phyloP scores from a whole-genome alignment of 331 rosid genomes.

The Malus hybrid region DNA sequence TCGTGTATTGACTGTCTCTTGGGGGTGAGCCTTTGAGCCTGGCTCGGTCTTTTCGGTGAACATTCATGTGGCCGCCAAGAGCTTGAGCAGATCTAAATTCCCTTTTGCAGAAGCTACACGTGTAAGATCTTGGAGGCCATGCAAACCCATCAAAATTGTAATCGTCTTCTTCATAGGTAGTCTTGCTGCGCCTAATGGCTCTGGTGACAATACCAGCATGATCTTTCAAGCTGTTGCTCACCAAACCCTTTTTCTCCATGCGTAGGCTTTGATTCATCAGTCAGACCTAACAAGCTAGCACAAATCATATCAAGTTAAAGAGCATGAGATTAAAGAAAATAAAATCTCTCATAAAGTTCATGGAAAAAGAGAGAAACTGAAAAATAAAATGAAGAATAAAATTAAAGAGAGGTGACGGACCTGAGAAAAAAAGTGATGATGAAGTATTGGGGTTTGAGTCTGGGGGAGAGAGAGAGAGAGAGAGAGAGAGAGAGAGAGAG shows the following conservation, averaged over 20 bases:
- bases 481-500: no score
- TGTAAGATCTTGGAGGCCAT: slow-evolving; percentile 83
- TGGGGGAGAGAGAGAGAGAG: no score
- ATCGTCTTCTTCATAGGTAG: slow-evolving; percentile 20
- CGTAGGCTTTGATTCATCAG: neutral
- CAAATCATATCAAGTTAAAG: slow-evolving; percentile 7
- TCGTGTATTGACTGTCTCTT: slow-evolving; percentile 8
- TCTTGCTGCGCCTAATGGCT: neutral
- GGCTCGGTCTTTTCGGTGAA: slow-evolving; percentile 89
- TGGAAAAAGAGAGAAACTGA: slow-evolving; percentile 9
- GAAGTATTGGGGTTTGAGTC: slow-evolving; percentile 11
- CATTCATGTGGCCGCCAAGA: slow-evolving; percentile 96
- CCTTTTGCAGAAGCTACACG: slow-evolving; percentile 79
- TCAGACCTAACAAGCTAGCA: slow-evolving; percentile 16
- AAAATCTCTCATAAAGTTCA: neutral
- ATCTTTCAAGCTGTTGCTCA: slow-evolving; percentile 33
- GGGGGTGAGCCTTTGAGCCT: slow-evolving; percentile 65
- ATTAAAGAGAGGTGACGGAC: slow-evolving; percentile 2
- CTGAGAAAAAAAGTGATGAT: slow-evolving; percentile 25
- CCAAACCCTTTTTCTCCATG: slow-evolving; percentile 32
- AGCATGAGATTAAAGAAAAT: neutral
- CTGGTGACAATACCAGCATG: slow-evolving; percentile 8
- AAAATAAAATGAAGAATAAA: neutral
- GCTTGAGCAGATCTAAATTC: slow-evolving; percentile 97
- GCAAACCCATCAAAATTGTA: slow-evolving; percentile 47